phyloP scores from a whole-genome alignment of 2,329 filamentous ascomycete genomes.

The Clarireedia monteithiana region DNA sequence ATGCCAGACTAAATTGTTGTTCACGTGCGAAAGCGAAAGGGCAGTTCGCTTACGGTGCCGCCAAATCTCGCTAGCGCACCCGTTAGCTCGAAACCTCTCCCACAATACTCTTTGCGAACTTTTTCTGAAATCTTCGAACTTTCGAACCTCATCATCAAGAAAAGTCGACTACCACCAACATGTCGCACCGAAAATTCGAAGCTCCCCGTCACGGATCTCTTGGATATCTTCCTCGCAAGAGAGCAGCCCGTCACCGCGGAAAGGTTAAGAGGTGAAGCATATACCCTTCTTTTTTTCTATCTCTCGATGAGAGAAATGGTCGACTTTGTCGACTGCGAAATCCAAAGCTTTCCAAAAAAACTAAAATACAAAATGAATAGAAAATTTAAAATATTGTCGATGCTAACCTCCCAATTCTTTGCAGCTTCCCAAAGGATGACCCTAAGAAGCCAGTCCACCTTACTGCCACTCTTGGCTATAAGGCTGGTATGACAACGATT shows the following conservation, averaged over 20 bases:
- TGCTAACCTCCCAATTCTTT: conserved; percentile 6
- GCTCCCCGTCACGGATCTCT: conserved; percentile 94
- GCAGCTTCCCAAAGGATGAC: conserved; percentile 97
- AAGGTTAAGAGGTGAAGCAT: conserved; percentile 92
- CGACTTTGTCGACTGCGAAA: background rate
- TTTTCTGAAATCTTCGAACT: conserved; percentile 7
- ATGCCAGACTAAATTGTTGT: background rate
- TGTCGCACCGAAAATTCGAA: conserved; percentile 29
- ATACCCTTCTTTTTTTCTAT: background rate
- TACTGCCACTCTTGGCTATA: conserved; percentile 97
- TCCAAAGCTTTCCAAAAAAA: background rate
- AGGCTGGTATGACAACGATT: conserved; percentile 99
- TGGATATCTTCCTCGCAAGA: conserved; percentile 83
- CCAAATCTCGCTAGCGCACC: background rate
- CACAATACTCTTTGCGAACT: conserved; percentile 8
- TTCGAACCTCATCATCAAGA: conserved; percentile 8
- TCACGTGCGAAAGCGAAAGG: background rate
- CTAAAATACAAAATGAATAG: too few species aligned
- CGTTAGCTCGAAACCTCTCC: conserved; percentile 1
- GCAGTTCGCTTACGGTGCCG: background rate
- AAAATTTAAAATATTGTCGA: background rate
- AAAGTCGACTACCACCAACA: conserved; percentile 12
- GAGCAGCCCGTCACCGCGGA: conserved; percentile 86
- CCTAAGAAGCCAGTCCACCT: conserved; percentile 99
- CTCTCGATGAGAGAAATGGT: too few species aligned